Evolutionary conservation across 208 protist species (phyloP).

Genomic region (Leishmania guyanensis): DNA sequence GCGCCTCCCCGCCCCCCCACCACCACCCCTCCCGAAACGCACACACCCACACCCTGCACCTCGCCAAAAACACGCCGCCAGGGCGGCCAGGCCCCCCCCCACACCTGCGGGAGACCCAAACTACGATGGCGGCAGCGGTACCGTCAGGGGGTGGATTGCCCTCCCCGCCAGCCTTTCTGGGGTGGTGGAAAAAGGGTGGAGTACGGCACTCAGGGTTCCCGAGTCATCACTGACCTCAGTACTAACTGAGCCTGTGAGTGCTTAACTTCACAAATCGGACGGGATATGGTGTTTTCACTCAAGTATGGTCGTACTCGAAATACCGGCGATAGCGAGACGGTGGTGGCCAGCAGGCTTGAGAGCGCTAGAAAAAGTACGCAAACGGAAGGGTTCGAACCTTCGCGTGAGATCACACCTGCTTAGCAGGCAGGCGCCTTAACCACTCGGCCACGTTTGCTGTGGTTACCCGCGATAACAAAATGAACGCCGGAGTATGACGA

Average conservation of each 20-base stretch:
- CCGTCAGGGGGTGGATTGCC: too few species aligned
- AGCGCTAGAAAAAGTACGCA: conserved; percentile 55
- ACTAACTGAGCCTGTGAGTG: conserved; percentile 35
- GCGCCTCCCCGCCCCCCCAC: background rate
- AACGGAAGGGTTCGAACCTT: conserved; percentile 92
- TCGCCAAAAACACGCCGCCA: background rate
- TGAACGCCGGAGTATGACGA: too few species aligned
- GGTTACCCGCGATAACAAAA: background rate
- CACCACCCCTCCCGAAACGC: background rate
- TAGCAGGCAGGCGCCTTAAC: conserved; percentile 92
- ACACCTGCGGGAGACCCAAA: background rate
- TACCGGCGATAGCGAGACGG: background rate
- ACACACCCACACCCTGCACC: background rate
- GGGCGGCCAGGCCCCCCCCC: background rate
- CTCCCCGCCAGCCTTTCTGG: background rate
- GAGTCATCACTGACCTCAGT: conserved; percentile 37
- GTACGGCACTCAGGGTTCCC: conserved; percentile 28
- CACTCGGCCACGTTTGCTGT: conserved; percentile 88
- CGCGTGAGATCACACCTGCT: conserved; percentile 92
- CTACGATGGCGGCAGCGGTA: too few species aligned
- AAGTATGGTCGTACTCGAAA: conserved; percentile 44
- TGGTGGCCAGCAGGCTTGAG: background rate
- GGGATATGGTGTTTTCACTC: conserved; percentile 42
- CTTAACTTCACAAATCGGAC: conserved; percentile 50
- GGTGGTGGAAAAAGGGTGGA: background rate